A percentile compares a stretch with the other conserved stretches of the same genome.
These are phyloP conservation scores for Rubia tinctorum DNA, from an alignment of 305 asterid genomes.

Conservation along the genomic window DNA sequence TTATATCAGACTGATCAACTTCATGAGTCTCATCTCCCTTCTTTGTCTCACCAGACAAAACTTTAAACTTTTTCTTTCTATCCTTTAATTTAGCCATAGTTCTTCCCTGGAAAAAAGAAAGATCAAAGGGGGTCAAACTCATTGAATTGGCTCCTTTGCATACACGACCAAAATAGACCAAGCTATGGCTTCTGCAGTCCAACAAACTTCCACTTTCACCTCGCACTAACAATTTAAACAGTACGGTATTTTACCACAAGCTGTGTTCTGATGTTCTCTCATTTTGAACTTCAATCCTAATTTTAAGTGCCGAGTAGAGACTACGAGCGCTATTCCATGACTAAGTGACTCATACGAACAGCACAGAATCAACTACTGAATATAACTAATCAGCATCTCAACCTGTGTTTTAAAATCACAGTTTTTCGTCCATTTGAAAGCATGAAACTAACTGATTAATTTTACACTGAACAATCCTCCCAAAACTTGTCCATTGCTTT, in stretches of 20 bases:
- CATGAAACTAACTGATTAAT: background rate
- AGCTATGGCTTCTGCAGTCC: background rate
- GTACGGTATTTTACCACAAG: no score
- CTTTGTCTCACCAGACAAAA: conserved; percentile 10
- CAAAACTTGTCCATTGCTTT: background rate
- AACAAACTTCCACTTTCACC: background rate
- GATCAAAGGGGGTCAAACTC: background rate
- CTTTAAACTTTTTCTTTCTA: conserved; percentile 25
- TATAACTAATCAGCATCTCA: background rate
- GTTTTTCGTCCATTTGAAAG: background rate
- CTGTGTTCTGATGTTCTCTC: no score
- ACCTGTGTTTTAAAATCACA: background rate
- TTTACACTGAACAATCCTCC: background rate
- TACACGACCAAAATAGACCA: background rate
- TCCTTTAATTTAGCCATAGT: conserved; percentile 14
- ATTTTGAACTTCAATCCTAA: no score
- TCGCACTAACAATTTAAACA: background rate
- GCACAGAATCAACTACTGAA: background rate
- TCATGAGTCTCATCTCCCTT: conserved; percentile 18
- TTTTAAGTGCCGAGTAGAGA: no score
- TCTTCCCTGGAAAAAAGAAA: conserved; percentile 11
- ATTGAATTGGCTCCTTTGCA: background rate
- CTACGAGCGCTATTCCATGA: no score
- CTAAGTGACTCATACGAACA: background rate
- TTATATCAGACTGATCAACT: conserved; percentile 13